These are phyloP conservation scores for Polytrichum formosum DNA, from an alignment of 225 moss, liverwort and hornwort species.

Conservation along the genomic window DNA sequence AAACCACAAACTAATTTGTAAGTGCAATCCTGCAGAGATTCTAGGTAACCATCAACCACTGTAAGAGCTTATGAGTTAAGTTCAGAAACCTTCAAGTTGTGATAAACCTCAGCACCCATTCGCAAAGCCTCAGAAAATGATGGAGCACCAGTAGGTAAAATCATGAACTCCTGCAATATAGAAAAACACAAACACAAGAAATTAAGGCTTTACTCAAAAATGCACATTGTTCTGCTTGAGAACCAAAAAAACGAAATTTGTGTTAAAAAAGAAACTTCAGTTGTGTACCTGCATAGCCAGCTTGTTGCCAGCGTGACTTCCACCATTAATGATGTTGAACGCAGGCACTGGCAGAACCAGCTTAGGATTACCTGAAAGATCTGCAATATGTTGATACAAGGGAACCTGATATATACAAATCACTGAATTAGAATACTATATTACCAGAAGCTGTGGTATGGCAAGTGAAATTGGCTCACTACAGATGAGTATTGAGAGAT, in stretches of 20 bases:
- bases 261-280: neutral
- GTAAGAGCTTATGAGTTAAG: too few relatives aligned
- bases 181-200: neutral
- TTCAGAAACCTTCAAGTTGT: slow-evolving; percentile 59
- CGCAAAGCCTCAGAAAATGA: slow-evolving; percentile 92
- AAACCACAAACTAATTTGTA: too few relatives aligned
- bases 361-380: slow-evolving; percentile 77
- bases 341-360: slow-evolving; percentile 84
- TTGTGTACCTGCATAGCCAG: slow-evolving; percentile 79
- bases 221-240: too few relatives aligned
- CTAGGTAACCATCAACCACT: too few relatives aligned
- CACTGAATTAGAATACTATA: neutral
- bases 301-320: slow-evolving; percentile 96
- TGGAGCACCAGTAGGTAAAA: slow-evolving; percentile 83
- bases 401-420: slow-evolving; percentile 52
- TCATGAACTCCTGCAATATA: slow-evolving; percentile 85
- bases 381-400: slow-evolving; percentile 89
- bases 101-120: slow-evolving; percentile 91
- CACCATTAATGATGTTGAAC: slow-evolving; percentile 90
- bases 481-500: too few relatives aligned
- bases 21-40: too few relatives aligned
- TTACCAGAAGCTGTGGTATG: neutral
- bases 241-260: too few relatives aligned
- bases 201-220: too few relatives aligned
- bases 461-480: too few relatives aligned